Percentiles rank a stretch among this genome's conserved stretches.
phyloP scores from a whole-genome alignment of 2,329 filamentous ascomycete genomes.

The Paecilomyces fulvus region DNA sequence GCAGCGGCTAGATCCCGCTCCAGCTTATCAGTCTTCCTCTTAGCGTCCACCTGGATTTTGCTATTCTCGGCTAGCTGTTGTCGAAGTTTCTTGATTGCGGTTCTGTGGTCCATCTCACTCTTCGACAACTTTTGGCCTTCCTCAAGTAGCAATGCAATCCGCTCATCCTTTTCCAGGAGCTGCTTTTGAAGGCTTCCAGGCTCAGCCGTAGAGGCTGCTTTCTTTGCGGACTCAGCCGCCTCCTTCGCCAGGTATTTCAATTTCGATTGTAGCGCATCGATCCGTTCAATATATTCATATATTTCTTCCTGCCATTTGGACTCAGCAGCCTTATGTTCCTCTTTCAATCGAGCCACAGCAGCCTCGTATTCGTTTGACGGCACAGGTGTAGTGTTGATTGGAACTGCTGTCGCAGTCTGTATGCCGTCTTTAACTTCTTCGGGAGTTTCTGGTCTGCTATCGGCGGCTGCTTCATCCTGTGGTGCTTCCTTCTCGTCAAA shows the following conservation, averaged over 20 bases:
- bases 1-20: constrained; percentile 45
- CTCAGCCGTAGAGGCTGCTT: constrained; percentile 53
- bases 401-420: constrained; percentile 9
- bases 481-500: background rate
- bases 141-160: constrained; percentile 80
- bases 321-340: constrained; percentile 44
- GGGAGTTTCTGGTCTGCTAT: constrained; percentile 2
- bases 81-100: constrained; percentile 71
- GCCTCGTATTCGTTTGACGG: constrained; percentile 30
- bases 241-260: constrained; percentile 79
- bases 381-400: constrained; percentile 6
- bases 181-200: constrained; percentile 65
- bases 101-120: constrained; percentile 75
- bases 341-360: constrained; percentile 41
- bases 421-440: constrained; percentile 10
- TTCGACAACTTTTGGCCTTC: constrained; percentile 85
- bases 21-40: constrained; percentile 51
- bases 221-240: constrained; percentile 65
- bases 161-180: constrained; percentile 80
- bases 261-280: constrained; percentile 87
- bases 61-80: constrained; percentile 44
- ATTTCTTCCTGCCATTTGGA: constrained; percentile 70
- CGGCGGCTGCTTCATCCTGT: constrained; percentile 3
- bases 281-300: constrained; percentile 74
- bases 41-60: constrained; percentile 40